Conservation (phyloP, 139 green algal species). For the Trebouxia sp. region DNA sequence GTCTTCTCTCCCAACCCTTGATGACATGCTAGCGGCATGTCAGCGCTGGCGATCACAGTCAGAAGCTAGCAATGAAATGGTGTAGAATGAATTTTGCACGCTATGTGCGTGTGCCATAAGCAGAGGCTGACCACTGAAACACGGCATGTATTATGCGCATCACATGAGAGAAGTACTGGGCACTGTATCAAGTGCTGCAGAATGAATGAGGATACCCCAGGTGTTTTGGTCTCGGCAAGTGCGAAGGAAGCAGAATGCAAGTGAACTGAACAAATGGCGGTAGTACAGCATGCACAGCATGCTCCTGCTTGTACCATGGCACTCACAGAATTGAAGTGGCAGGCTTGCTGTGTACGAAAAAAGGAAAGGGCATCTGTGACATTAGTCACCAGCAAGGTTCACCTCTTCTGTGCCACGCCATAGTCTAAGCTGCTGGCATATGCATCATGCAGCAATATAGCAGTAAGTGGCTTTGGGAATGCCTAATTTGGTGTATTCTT, state of each 20-base stretch:
- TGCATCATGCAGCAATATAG: neutral
- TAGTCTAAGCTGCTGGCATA: neutral
- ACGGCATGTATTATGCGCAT: no score
- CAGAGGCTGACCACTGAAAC: neutral
- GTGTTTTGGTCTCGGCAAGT: neutral
- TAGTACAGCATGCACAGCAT: constrained; percentile 5
- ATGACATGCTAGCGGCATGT: no score
- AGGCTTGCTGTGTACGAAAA: neutral
- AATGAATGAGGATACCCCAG: constrained; percentile 23
- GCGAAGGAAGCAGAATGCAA: neutral
- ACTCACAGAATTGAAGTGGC: neutral
- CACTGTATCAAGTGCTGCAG: neutral
- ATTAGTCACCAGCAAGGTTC: neutral
- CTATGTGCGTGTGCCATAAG: neutral
- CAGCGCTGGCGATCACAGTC: no score
- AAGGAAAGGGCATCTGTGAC: neutral
- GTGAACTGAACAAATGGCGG: constrained; percentile 13
- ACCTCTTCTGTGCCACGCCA: neutral
- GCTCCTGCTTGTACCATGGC: neutral
- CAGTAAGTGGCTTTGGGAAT: neutral
- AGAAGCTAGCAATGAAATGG: neutral
- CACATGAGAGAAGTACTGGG: no score
- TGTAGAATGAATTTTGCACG: neutral
- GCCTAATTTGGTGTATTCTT: neutral
- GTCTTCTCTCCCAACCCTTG: neutral